Evolutionary conservation across 208 protist genomes (phyloP).

Genomic region (Wallacemonas sp.): DNA sequence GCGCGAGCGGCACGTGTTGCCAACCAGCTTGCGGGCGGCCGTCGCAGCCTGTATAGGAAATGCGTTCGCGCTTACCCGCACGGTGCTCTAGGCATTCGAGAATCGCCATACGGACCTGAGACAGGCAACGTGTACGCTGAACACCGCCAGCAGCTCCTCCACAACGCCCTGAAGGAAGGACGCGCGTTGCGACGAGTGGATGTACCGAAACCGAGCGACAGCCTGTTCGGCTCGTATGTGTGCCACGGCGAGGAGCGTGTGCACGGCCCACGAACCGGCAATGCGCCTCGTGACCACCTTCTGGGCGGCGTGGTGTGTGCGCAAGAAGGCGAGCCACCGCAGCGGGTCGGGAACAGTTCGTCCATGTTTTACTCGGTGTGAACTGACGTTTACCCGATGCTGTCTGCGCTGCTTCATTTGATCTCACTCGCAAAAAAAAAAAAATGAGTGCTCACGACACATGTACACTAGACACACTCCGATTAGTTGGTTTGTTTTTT

Average conservation of each 20-base stretch:
- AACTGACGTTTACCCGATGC: not conserved
- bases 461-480: not conserved
- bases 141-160: slow-evolving; percentile 7
- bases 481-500: slow-evolving; percentile 9
- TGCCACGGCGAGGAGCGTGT: not conserved
- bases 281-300: slow-evolving; percentile 8
- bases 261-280: slow-evolving; percentile 6
- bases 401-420: not conserved
- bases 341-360: slow-evolving; percentile 11
- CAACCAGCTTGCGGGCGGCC: not conserved
- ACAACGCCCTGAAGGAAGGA: not conserved
- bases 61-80: slow-evolving; percentile 25
- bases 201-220: slow-evolving; percentile 12
- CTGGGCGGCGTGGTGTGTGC: not conserved
- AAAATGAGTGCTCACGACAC: no score
- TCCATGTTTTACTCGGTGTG: slow-evolving; percentile 7
- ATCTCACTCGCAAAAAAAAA: no score
- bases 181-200: slow-evolving; percentile 1
- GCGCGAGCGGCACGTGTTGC: not conserved
- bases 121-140: slow-evolving; percentile 26
- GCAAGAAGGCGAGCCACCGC: not conserved
- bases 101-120: slow-evolving; percentile 31
- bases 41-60: slow-evolving; percentile 11
- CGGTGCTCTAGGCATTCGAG: slow-evolving; percentile 36
- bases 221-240: slow-evolving; percentile 18